A percentile compares a stretch with the other conserved stretches of the same genome.
phyloP scores from a whole-genome alignment of 2,329 filamentous ascomycete species.

The Fusarium continuum region DNA sequence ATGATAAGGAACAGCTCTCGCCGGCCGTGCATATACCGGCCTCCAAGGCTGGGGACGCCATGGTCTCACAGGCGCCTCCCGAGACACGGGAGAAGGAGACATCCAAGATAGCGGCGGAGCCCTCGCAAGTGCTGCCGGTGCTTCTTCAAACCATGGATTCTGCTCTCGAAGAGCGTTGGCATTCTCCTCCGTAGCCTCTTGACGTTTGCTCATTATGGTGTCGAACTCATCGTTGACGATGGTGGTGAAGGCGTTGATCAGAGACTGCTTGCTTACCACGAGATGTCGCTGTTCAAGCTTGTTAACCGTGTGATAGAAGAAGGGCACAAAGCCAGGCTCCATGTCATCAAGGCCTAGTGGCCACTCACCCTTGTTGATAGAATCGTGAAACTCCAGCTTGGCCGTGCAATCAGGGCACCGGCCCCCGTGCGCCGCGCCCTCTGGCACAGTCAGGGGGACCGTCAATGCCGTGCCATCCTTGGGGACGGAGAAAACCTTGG shows the following conservation, averaged over 20 bases:
- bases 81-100: background rate
- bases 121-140: background rate
- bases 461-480: background rate
- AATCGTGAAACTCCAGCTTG: background rate
- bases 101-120: too few relatives aligned
- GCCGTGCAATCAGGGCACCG: constrained; percentile 28
- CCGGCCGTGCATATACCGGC: too few relatives aligned
- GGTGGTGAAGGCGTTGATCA: background rate
- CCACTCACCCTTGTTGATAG: constrained; percentile 14
- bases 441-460: background rate
- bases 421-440: background rate
- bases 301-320: constrained; percentile 27
- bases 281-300: background rate
- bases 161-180: too few relatives aligned
- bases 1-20: too few relatives aligned
- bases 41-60: too few relatives aligned
- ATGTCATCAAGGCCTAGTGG: background rate
- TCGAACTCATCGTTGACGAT: constrained; percentile 21
- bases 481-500: background rate
- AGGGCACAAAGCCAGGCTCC: constrained; percentile 20
- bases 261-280: fast-evolving
- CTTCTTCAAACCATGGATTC: background rate
- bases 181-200: background rate
- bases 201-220: background rate
- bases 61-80: too few relatives aligned